phyloP scores from a whole-genome alignment of 371 early-diverging fungal species.

The Coemansia sp. region DNA sequence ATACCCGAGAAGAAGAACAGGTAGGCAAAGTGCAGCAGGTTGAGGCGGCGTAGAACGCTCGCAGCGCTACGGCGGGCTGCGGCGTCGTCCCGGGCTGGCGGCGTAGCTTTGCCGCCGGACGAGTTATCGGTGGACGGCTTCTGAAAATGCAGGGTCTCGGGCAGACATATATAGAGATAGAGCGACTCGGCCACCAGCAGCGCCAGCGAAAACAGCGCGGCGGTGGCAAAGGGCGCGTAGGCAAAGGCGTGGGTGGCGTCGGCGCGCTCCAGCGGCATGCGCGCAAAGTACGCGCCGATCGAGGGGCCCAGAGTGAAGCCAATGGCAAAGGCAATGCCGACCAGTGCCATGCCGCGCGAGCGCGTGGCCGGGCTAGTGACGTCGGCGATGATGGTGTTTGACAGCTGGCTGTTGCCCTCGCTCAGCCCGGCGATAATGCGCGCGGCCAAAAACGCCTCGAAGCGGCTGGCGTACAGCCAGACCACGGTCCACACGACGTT shows the following conservation, averaged over 20 bases:
- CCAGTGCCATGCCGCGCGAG: slow-evolving; percentile 82
- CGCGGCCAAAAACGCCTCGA: slow-evolving; percentile 80
- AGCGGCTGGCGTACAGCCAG: slow-evolving; percentile 86
- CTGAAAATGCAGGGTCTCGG: slow-evolving; percentile 71
- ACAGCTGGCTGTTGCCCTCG: slow-evolving; percentile 96
- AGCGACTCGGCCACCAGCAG: slow-evolving; percentile 77
- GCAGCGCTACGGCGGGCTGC: too few relatives aligned
- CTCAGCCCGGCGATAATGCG: slow-evolving; percentile 90
- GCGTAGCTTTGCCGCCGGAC: too few relatives aligned
- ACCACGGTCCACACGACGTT: slow-evolving; percentile 81
- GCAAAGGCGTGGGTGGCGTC: slow-evolving; percentile 29
- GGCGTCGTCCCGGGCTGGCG: too few relatives aligned
- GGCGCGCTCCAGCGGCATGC: slow-evolving; percentile 55
- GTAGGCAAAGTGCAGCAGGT: slow-evolving; percentile 76
- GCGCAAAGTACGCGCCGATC: slow-evolving; percentile 88
- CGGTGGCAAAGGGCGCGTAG: slow-evolving; percentile 47
- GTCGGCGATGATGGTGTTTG: slow-evolving; percentile 93
- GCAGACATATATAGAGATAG: slow-evolving; percentile 70
- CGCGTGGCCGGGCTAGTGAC: slow-evolving; percentile 77
- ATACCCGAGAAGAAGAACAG: slow-evolving; percentile 94
- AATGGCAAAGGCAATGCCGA: slow-evolving; percentile 94
- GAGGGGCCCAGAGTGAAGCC: slow-evolving; percentile 97
- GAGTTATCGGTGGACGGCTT: too few relatives aligned
- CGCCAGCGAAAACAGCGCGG: slow-evolving; percentile 82
- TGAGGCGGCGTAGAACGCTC: slow-evolving; percentile 55